These are phyloP conservation scores for Phytophthora litchii DNA, from an alignment of 352 stramenopile species.

Conservation along the genomic window DNA sequence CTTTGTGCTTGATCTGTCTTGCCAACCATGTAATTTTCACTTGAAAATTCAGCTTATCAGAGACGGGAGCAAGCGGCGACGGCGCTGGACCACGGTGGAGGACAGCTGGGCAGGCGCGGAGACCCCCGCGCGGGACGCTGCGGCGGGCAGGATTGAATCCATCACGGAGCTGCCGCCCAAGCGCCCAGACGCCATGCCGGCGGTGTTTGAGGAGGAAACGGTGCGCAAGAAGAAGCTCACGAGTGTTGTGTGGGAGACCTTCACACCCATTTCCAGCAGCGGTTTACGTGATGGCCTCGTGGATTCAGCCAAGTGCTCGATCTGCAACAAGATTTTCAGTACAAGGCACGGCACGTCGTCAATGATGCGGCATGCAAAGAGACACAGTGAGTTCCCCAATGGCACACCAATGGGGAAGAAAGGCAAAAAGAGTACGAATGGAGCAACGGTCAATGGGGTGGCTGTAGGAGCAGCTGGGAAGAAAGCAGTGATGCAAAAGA, in stretches of 20 bases:
- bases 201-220: slow-evolving; percentile 59
- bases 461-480: slow-evolving; percentile 33
- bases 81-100: slow-evolving; percentile 28
- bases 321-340: slow-evolving; percentile 81
- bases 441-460: slow-evolving; percentile 22
- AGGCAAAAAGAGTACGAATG: slow-evolving; percentile 51
- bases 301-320: slow-evolving; percentile 75
- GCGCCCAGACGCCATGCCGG: slow-evolving; percentile 51
- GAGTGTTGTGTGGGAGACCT: slow-evolving; percentile 84
- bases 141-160: slow-evolving; percentile 43
- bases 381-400: slow-evolving; percentile 74
- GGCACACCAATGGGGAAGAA: slow-evolving; percentile 54
- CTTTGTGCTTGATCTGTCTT: slow-evolving; percentile 12
- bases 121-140: slow-evolving; percentile 20
- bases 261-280: slow-evolving; percentile 71
- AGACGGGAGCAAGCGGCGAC: slow-evolving; percentile 29
- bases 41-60: slow-evolving; percentile 21
- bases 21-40: slow-evolving; percentile 12
- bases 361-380: slow-evolving; percentile 86
- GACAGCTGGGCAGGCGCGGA: slow-evolving; percentile 26
- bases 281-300: slow-evolving; percentile 69
- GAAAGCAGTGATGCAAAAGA: slow-evolving; percentile 54
- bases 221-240: slow-evolving; percentile 85
- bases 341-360: slow-evolving; percentile 81
- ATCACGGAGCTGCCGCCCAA: slow-evolving; percentile 54